Base-by-base conservation (phyloP, 2,329 filamentous ascomycete genomes). In the Exophiala sideris region DNA sequence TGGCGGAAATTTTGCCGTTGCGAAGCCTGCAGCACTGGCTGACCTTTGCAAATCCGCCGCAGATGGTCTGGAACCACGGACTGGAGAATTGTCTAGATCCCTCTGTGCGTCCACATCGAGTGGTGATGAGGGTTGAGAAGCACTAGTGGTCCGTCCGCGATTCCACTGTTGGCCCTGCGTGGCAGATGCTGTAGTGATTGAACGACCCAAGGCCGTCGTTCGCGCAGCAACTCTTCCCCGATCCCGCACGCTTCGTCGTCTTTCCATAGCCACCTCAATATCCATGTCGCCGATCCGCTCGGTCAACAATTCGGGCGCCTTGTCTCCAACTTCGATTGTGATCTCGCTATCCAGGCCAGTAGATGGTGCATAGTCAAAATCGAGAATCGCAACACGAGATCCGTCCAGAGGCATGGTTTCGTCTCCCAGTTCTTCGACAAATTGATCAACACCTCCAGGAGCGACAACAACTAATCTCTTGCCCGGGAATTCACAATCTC, bases 401-500 rank as follows among this genome's bases (percentile, higher is more conserved):
- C 88, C 88, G 64, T 92, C 89, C n/a, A 89, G 80, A 59, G 89
- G 88, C 64, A 88, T 82, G 44, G 83, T 84, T 61, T 90, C 87
- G 59, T 89, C 85, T 52, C 89, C 86, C 2, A 82, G 78, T 39
- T 81, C 72, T 52, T 62, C 62, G 6, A 76, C 73, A 54, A 81
- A 78, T 0, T 79, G 74, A 1, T 79, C 78, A 21, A 82, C 77
- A 14, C 89, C 82, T 32, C 88, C 88, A 20, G 85, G 83, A 5
- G 88, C 88, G 38, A 87, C 85, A 32, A 87, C 79, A n/a, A 91
- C 76, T 20, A 94, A 73, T 54, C 75, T 68, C 58, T 71, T 66
- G 20, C 61, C 69, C n/a, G 60, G 36, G 8, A 59, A 61, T 46
- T 53, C 52, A 40, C 45, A 47, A 41, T 56, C 54, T 41, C 79